These are phyloP conservation scores for Macadamia integrifolia DNA, from an alignment of 164 flowering plant species.

Conservation along the genomic window DNA sequence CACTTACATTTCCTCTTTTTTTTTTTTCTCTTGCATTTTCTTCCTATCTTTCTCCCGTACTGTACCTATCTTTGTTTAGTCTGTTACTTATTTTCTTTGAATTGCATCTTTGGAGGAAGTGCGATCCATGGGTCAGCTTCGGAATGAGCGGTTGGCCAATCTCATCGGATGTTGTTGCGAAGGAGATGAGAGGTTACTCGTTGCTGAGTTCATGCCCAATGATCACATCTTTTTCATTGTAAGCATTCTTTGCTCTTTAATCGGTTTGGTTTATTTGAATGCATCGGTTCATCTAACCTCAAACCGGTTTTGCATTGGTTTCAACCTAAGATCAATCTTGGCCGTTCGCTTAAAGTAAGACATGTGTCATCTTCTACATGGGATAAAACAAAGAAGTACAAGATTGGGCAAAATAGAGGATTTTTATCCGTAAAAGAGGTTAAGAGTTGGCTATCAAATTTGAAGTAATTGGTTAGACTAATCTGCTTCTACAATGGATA, in stretches of 20 bases:
- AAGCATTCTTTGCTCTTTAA: slow-evolving; percentile 11
- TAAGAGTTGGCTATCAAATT: slow-evolving; percentile 49
- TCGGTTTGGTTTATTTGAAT: no score
- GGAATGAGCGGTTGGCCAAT: slow-evolving; percentile 57
- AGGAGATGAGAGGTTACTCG: slow-evolving; percentile 57
- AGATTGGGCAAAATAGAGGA: slow-evolving; percentile 64
- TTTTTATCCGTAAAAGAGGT: slow-evolving; percentile 40
- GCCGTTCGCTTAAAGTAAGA: slow-evolving; percentile 44
- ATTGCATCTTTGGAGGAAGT: slow-evolving; percentile 48
- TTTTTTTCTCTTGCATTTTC: no score
- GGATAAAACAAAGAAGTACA: slow-evolving; percentile 39
- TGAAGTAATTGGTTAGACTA: slow-evolving; percentile 54
- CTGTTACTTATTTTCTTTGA: background rate
- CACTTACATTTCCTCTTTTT: no score
- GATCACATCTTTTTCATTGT: slow-evolving; percentile 69
- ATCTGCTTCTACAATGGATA: no score
- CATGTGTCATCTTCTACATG: slow-evolving; percentile 25
- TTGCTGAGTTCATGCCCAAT: slow-evolving; percentile 61
- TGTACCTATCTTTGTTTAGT: background rate
- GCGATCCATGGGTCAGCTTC: slow-evolving; percentile 42
- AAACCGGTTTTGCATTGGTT: no score
- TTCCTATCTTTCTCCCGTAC: no score
- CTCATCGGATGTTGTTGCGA: slow-evolving; percentile 54
- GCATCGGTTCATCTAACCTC: no score
- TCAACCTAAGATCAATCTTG: slow-evolving; percentile 19